Percentiles rank a stretch among this genome's conserved stretches.
These are phyloP conservation scores for Pulveroboletus frians DNA, from an alignment of 768 basidiomycete species.

Conservation along the genomic window DNA sequence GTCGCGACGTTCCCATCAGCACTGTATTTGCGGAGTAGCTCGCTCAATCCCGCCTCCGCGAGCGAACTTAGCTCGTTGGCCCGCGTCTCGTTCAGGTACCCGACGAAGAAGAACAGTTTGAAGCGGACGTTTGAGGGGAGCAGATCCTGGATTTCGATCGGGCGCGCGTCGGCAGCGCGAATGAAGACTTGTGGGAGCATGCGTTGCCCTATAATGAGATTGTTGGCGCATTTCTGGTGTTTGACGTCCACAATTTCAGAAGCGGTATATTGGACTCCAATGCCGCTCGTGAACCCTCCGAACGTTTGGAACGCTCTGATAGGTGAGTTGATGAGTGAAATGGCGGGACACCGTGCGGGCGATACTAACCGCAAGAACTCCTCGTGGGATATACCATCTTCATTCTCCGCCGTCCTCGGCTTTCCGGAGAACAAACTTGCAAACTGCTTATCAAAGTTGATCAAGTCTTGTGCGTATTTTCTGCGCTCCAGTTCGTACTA, in stretches of 20 bases:
- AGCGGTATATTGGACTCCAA: constrained; percentile 38
- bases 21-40: constrained; percentile 28
- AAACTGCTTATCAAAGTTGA: constrained; percentile 63
- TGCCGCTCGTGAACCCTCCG: constrained; percentile 35
- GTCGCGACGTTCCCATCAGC: constrained; percentile 14
- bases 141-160: constrained; percentile 38
- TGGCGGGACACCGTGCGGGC: not conserved
- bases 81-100: constrained; percentile 22
- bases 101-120: constrained; percentile 35
- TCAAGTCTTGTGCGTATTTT: constrained; percentile 67
- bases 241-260: constrained; percentile 32
- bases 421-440: constrained; percentile 65
- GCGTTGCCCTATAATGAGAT: constrained; percentile 35
- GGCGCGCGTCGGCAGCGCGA: constrained; percentile 33
- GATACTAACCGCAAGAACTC: constrained; percentile 32
- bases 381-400: constrained; percentile 31
- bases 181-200: constrained; percentile 35
- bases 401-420: constrained; percentile 43
- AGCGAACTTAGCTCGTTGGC: constrained; percentile 19
- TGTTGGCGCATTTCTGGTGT: constrained; percentile 28
- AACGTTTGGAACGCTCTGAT: constrained; percentile 35
- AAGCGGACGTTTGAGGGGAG: constrained; percentile 36
- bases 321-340: not conserved
- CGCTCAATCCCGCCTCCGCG: constrained; percentile 22
- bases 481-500: constrained; percentile 68